These are phyloP conservation scores for Penicillium canariense DNA, from an alignment of 495 filamentous ascomycete genomes.

Conservation along the genomic window DNA sequence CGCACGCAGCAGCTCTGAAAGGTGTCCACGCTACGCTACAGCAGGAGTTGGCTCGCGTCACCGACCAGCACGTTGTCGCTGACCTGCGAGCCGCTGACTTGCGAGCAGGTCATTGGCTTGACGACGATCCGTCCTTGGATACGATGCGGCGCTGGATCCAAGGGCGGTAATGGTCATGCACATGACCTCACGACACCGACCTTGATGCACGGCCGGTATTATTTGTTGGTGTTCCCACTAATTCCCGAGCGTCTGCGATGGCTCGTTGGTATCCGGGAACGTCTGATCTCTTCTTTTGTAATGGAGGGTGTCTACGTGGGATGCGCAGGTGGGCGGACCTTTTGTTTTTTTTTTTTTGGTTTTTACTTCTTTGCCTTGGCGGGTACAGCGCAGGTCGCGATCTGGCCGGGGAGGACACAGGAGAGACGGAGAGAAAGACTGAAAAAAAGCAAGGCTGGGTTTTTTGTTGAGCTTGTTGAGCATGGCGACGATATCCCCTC, in stretches of 20 bases:
- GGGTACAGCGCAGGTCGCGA: conserved; percentile 25
- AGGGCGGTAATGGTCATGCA: conserved; percentile 33
- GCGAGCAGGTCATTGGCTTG: conserved; percentile 68
- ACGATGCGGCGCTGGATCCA: conserved; percentile 46
- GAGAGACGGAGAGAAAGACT: conserved; percentile 3
- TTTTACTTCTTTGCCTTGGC: conserved; percentile 1
- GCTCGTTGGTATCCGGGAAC: background rate
- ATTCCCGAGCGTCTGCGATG: background rate
- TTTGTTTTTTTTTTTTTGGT: background rate
- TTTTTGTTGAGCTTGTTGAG: conserved; percentile 16
- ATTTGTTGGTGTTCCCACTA: background rate
- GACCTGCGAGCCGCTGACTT: conserved; percentile 64
- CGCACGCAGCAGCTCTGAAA: conserved; percentile 58
- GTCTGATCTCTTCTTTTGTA: conserved; percentile 9
- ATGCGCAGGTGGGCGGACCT: background rate
- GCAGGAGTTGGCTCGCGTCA: conserved; percentile 67
- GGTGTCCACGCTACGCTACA: conserved; percentile 50
- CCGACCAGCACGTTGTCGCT: conserved; percentile 62
- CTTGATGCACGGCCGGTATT: too few species aligned
- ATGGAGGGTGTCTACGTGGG: conserved; percentile 10
- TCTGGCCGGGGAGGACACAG: conserved; percentile 1
- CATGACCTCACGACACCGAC: too few species aligned
- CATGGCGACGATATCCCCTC: conserved; percentile 29
- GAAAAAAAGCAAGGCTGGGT: conserved; percentile 13
- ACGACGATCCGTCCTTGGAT: conserved; percentile 62